A percentile compares a stretch with the other conserved stretches of the same genome.
Evolutionary conservation across 495 filamentous ascomycete genomes (phyloP).

Genomic region (Podospora sp.): DNA sequence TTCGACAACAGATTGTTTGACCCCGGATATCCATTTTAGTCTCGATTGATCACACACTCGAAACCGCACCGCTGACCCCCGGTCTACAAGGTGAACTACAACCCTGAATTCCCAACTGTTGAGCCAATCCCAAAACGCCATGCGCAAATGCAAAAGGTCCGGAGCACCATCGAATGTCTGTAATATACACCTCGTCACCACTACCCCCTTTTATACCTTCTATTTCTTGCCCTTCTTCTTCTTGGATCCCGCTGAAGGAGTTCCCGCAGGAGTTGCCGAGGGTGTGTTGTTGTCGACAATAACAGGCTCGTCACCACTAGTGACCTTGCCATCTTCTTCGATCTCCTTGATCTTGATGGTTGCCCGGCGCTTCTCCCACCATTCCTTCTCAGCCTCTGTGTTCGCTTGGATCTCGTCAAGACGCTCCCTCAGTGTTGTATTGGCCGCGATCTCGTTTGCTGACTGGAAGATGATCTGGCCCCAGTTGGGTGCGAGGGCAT

Average conservation of each 20-base stretch:
- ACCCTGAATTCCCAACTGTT: slow-evolving; percentile 19
- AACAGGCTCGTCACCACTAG: slow-evolving; percentile 82
- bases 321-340: slow-evolving; percentile 54
- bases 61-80: background rate
- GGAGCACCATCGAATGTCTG: slow-evolving; percentile 8
- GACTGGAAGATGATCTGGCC: slow-evolving; percentile 94
- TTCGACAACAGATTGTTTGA: no score
- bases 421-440: slow-evolving; percentile 70
- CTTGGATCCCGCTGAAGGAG: slow-evolving; percentile 49
- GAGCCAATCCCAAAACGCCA: slow-evolving; percentile 36
- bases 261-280: slow-evolving; percentile 47
- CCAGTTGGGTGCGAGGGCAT: slow-evolving; percentile 83
- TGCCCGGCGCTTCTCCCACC: slow-evolving; percentile 84
- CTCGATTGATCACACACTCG: background rate
- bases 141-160: slow-evolving; percentile 28
- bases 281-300: slow-evolving; percentile 75
- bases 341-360: slow-evolving; percentile 81
- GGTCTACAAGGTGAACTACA: background rate
- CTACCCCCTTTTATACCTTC: slow-evolving; percentile 18
- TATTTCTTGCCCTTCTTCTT: slow-evolving; percentile 84
- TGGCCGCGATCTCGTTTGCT: slow-evolving; percentile 79
- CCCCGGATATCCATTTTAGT: no score
- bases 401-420: slow-evolving; percentile 78
- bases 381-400: slow-evolving; percentile 70
- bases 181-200: slow-evolving; percentile 26